Percentiles rank a stretch among this genome's conserved stretches.
phyloP scores from a whole-genome alignment of 1,284 basidiomycete genomes.

The Papiliotrema laurentii region DNA sequence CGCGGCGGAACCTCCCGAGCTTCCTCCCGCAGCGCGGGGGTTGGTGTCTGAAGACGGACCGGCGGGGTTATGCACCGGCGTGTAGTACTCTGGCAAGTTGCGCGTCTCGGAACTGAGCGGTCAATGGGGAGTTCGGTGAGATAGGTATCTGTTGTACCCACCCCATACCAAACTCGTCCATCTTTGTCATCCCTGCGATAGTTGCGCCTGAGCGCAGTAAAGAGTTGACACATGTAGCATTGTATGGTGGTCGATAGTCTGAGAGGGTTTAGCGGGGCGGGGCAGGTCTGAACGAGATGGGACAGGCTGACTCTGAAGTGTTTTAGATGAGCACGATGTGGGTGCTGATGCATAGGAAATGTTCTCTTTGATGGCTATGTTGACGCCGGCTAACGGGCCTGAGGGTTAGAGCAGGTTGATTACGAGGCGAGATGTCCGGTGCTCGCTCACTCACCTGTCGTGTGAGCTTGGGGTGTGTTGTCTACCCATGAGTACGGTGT shows the following conservation, averaged over 20 bases:
- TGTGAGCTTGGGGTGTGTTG: slow-evolving; percentile 7
- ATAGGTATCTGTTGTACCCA: slow-evolving; percentile 43
- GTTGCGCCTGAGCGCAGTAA: slow-evolving; percentile 64
- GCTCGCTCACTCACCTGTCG: slow-evolving; percentile 4
- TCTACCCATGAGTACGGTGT: slow-evolving; percentile 37
- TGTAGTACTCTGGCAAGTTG: slow-evolving; percentile 23
- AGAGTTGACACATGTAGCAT: slow-evolving; percentile 74
- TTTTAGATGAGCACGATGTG: slow-evolving; percentile 74
- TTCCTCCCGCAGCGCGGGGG: slow-evolving; percentile 61
- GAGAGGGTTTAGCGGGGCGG: background rate
- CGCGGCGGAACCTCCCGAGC: slow-evolving; percentile 52
- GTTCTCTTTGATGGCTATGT: slow-evolving; percentile 77
- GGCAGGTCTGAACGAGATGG: background rate
- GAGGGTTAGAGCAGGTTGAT: background rate
- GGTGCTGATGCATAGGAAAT: slow-evolving; percentile 66
- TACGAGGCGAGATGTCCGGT: slow-evolving; percentile 5
- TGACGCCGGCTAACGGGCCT: slow-evolving; percentile 29
- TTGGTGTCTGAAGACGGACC: slow-evolving; percentile 44
- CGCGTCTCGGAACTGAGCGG: slow-evolving; percentile 29
- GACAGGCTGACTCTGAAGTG: slow-evolving; percentile 58
- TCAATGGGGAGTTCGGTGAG: background rate
- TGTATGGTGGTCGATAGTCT: slow-evolving; percentile 77
- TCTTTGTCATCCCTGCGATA: slow-evolving; percentile 85
- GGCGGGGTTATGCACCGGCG: slow-evolving; percentile 68
- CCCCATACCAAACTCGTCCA: slow-evolving; percentile 99